Conservation (phyloP, 2,329 filamentous ascomycete genomes). For the Clonostachys sp. region DNA sequence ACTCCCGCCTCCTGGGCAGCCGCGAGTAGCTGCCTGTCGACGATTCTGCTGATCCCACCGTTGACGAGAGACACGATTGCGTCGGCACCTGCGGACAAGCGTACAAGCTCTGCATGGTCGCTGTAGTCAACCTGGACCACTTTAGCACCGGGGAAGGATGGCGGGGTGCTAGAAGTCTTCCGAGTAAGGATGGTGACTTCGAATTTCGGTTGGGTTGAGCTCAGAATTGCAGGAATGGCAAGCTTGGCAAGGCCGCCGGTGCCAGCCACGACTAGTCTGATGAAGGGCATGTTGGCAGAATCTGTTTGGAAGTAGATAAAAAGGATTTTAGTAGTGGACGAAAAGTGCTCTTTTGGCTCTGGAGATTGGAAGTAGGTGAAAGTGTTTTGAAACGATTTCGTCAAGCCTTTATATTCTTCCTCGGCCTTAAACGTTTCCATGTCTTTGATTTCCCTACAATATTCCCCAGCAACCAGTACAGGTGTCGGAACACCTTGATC, state of each 20-base stretch:
- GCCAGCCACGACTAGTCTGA: constrained; percentile 4
- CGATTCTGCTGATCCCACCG: neutral
- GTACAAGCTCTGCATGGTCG: constrained; percentile 2
- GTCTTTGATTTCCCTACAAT: neutral
- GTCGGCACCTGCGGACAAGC: neutral
- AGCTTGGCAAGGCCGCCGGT: constrained; percentile 1
- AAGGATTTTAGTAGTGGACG: neutral
- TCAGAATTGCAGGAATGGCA: constrained; percentile 2
- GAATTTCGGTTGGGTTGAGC: constrained; percentile 3
- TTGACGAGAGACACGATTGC: constrained; percentile 3
- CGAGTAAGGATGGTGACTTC: constrained; percentile 6
- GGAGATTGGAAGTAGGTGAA: neutral
- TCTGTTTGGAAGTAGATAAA: neutral
- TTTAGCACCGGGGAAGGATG: neutral
- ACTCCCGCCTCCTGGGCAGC: constrained; percentile 4
- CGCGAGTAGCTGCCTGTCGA: constrained; percentile 2
- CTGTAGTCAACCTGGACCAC: neutral
- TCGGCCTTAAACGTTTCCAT: neutral
- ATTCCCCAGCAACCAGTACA: neutral
- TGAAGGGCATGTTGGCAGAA: constrained; percentile 3
- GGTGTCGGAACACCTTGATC: neutral
- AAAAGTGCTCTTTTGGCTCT: neutral
- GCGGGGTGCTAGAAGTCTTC: neutral
- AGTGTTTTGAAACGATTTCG: neutral
- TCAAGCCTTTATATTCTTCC: neutral